Evolutionary conservation across 768 basidiomycete genomes (phyloP).

Genomic region (Calocera viscosa): DNA sequence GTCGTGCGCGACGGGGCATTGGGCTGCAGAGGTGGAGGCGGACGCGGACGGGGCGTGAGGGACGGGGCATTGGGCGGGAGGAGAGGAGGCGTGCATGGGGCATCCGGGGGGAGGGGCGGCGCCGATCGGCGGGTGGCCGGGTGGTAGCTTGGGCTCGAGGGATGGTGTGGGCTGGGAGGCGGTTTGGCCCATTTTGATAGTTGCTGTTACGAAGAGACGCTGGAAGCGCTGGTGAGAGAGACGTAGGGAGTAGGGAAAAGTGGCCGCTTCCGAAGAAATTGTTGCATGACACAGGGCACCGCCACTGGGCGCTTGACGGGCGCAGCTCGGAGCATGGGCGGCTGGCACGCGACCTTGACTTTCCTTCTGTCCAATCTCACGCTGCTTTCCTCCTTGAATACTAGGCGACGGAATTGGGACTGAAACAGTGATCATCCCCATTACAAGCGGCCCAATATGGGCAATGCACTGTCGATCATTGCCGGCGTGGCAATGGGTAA

Average conservation of each 20-base stretch:
- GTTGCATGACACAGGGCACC: background rate
- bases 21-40: slow-evolving; percentile 20
- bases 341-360: background rate
- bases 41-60: slow-evolving; percentile 8
- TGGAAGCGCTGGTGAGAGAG: background rate
- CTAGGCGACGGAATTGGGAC: background rate
- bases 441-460: background rate
- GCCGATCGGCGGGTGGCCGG: background rate
- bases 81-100: slow-evolving; percentile 20
- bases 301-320: background rate
- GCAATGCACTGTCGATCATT: slow-evolving; percentile 2
- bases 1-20: slow-evolving; percentile 31
- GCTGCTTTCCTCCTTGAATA: background rate
- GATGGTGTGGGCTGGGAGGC: background rate
- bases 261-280: background rate
- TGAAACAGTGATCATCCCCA: background rate
- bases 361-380: background rate
- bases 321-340: background rate
- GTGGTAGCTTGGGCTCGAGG: background rate
- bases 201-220: background rate
- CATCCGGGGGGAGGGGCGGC: slow-evolving; percentile 21
- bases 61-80: slow-evolving; percentile 13
- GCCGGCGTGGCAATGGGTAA: background rate
- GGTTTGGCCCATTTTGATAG: slow-evolving; percentile 3
- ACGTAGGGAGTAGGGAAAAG: background rate